A percentile compares a stretch with the other conserved stretches of the same genome.
Conservation (phyloP, 495 filamentous ascomycete species). For the Cryomyces minteri region DNA sequence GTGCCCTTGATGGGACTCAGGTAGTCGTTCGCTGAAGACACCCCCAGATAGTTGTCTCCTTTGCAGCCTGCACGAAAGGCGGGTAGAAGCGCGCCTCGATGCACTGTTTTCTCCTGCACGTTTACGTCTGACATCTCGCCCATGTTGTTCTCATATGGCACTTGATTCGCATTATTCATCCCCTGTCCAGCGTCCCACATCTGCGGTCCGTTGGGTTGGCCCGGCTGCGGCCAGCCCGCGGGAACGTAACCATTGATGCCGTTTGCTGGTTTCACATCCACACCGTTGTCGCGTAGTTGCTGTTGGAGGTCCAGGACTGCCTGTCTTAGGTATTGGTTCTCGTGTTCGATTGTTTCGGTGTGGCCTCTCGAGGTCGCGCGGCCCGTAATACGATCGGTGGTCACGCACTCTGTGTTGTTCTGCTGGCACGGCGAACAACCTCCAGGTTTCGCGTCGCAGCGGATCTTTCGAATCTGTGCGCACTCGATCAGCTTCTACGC, state of each 20-base stretch:
- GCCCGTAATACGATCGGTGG: conserved; percentile 77
- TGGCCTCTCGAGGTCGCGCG: conserved; percentile 63
- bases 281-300: conserved; percentile 17
- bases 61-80: conserved; percentile 34
- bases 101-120: no score
- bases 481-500: not conserved
- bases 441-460: conserved; percentile 53
- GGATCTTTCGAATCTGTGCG: conserved; percentile 58
- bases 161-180: not conserved
- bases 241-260: not conserved
- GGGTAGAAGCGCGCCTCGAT: conserved; percentile 8
- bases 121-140: no score
- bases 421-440: conserved; percentile 62
- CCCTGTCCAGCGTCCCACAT: not conserved
- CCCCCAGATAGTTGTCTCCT: conserved; percentile 54
- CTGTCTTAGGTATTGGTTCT: conserved; percentile 18
- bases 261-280: conserved; percentile 8
- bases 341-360: conserved; percentile 32
- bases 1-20: conserved; percentile 59
- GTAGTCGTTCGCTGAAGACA: conserved; percentile 43
- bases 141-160: not conserved
- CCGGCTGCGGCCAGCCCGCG: not conserved
- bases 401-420: conserved; percentile 52
- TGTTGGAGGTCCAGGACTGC: conserved; percentile 16
- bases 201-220: not conserved